Conservation (phyloP, 441 rosid genomes). For the Hura crepitans region DNA sequence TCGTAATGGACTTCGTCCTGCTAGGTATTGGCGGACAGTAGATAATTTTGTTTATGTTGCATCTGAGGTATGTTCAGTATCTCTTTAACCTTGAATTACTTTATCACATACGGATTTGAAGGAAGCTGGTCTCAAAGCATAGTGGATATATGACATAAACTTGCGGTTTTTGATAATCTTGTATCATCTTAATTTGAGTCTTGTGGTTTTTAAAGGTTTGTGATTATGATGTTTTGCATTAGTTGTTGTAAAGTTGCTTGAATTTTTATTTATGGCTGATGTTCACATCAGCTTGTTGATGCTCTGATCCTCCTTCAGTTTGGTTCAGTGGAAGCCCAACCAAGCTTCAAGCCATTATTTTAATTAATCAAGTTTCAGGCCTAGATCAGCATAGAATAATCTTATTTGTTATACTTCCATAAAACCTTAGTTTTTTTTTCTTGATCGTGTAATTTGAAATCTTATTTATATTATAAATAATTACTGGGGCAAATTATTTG, state of each 20-base stretch:
- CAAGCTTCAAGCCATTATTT: background rate
- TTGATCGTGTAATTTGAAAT: conserved; percentile 1
- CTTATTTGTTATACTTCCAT: background rate
- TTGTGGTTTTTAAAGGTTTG: background rate
- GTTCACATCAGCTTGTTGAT: background rate
- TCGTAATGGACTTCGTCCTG: conserved; percentile 99
- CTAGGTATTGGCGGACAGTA: conserved; percentile 91
- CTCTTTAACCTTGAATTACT: conserved; percentile 25
- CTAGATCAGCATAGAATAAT: background rate
- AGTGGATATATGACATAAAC: conserved; percentile 1
- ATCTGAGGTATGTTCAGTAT: conserved; percentile 73
- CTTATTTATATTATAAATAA: background rate
- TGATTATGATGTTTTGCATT: background rate
- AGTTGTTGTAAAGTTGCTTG: background rate
- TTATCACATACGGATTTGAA: conserved; percentile 11
- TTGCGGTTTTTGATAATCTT: background rate
- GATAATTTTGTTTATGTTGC: conserved; percentile 98
- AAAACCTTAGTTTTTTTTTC: background rate
- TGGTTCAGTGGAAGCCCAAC: background rate
- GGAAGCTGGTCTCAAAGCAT: background rate
- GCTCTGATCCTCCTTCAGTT: background rate
- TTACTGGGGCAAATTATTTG: background rate
- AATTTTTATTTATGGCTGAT: background rate
- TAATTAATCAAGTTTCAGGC: conserved; percentile 6
- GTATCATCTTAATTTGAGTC: background rate